Percentiles rank a stretch among this genome's conserved stretches.
phyloP scores from a whole-genome alignment of 257 asterid genomes.

The Gardenia jasminoides region DNA sequence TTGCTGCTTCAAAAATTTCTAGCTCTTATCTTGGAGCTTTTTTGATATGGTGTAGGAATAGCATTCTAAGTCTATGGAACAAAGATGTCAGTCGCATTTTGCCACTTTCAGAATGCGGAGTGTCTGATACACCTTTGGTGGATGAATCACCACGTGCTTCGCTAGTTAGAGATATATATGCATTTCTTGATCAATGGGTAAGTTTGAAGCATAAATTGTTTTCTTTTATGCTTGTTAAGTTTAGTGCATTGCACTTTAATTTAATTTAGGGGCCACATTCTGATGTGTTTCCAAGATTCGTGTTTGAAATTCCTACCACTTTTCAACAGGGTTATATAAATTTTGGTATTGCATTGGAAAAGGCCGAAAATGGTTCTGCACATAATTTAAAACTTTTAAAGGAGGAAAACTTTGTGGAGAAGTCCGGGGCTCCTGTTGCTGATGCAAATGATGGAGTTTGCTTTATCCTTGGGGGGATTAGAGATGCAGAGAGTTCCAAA shows the following conservation, averaged over 20 bases:
- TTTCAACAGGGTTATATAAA: slow-evolving; percentile 82
- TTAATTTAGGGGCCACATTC: neutral
- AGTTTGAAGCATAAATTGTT: slow-evolving; percentile 28
- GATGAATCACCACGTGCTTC: slow-evolving; percentile 64
- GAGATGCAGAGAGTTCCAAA: slow-evolving; percentile 37
- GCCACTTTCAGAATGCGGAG: slow-evolving; percentile 76
- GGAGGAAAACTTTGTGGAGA: slow-evolving; percentile 53
- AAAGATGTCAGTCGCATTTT: slow-evolving; percentile 86
- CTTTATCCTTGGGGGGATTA: slow-evolving; percentile 55
- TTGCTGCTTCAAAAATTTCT: neutral
- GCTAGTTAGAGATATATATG: slow-evolving; percentile 65
- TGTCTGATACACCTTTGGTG: slow-evolving; percentile 47
- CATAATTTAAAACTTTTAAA: slow-evolving; percentile 53
- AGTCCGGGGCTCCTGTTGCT: slow-evolving; percentile 39
- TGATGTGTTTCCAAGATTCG: slow-evolving; percentile 6
- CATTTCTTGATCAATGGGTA: slow-evolving; percentile 89
- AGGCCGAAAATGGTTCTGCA: slow-evolving; percentile 44
- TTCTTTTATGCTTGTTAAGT: slow-evolving; percentile 11
- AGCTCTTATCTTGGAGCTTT: slow-evolving; percentile 20
- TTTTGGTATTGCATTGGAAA: slow-evolving; percentile 79
- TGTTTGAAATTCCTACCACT: slow-evolving; percentile 17
- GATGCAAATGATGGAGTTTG: slow-evolving; percentile 76
- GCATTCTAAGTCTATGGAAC: slow-evolving; percentile 84
- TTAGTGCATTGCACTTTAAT: slow-evolving; percentile 9
- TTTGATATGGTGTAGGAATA: slow-evolving; percentile 63